Percentiles rank a stretch among this genome's conserved stretches.
Evolutionary conservation across 116 monocot genomes (phyloP).

Genomic region (Dioscorea cayenensis): DNA sequence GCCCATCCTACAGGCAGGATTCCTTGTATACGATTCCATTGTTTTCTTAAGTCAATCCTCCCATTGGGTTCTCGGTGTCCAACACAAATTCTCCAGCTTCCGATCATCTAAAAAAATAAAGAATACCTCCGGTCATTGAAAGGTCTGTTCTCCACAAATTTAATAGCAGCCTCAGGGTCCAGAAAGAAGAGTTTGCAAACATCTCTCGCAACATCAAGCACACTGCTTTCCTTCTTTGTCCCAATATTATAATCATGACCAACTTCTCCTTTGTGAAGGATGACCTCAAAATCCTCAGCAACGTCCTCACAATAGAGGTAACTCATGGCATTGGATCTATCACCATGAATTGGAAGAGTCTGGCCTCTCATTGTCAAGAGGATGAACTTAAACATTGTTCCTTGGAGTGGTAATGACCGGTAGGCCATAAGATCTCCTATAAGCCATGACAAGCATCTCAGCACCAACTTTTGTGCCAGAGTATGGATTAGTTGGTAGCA

Average conservation of each 20-base stretch:
- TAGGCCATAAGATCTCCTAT: slow-evolving; percentile 19
- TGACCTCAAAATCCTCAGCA: slow-evolving; percentile 25
- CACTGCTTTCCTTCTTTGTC: slow-evolving; percentile 19
- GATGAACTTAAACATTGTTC: slow-evolving; percentile 26
- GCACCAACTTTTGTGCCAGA: slow-evolving; percentile 26
- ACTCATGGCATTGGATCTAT: slow-evolving; percentile 24
- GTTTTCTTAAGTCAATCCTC: slow-evolving; percentile 24
- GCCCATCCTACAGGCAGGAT: slow-evolving; percentile 25
- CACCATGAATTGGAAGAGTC: slow-evolving; percentile 21
- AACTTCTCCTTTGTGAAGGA: slow-evolving; percentile 29
- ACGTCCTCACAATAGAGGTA: slow-evolving; percentile 33
- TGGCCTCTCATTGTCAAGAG: slow-evolving; percentile 19
- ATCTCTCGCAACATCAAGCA: slow-evolving; percentile 23
- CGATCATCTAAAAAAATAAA: slow-evolving; percentile 19
- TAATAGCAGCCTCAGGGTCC: slow-evolving; percentile 12
- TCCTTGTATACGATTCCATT: slow-evolving; percentile 19
- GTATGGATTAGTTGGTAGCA: slow-evolving; percentile 23
- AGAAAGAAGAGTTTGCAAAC: slow-evolving; percentile 14
- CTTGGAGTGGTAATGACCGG: slow-evolving; percentile 26
- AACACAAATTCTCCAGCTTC: slow-evolving; percentile 21
- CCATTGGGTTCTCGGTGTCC: slow-evolving; percentile 18
- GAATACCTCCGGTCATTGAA: slow-evolving; percentile 29
- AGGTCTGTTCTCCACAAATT: slow-evolving; percentile 22
- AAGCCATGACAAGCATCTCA: slow-evolving; percentile 31
- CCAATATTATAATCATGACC: slow-evolving; percentile 24